Base-by-base conservation (phyloP, 2,329 filamentous ascomycete genomes). In the Lojkania enalia region DNA sequence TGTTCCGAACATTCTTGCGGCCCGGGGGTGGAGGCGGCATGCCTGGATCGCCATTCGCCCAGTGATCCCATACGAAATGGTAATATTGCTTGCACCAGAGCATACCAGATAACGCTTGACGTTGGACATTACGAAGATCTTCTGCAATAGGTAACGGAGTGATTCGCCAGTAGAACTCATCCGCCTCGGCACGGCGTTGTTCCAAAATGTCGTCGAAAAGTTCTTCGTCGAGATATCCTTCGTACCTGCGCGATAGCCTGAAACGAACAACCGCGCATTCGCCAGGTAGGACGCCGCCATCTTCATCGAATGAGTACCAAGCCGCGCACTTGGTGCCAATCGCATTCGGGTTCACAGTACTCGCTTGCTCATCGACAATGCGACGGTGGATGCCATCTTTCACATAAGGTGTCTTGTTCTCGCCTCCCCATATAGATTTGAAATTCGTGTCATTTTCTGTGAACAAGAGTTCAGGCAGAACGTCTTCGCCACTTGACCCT, bases 81-180 rank as follows among this genome's bases (percentile, higher is more conserved):
- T 97, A 97, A 72, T 90, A 89, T 69, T 97, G 92, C 71, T 97
- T 97, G 52, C 87, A 95, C 92, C 92, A 97, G 80, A 97, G 86
- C 92, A 97, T 97, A 42, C 94, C 92, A 0, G 91, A 85, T 55
- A 96, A 87, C 3, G 92, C 94, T 69, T 96, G 91, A 57, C 92
- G 83, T 72, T 97, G 94, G 57, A 97, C 94, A 70, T 95, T 96
- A 57, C 91, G 86, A 47, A 96, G 78, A 64, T 97, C 92, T 37
- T 97, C 91, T 0, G 88, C 81, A 86, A 96, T 95, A 2, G 91
- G 92, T 29, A 96, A 78, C 2, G 92, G 92, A 71, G 90, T 96
- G 69, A 97, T 86, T 47, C 88, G 83, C 74, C 86, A 94, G 76
- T 95, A 97, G 69, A 97, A 97, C 50, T 97, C 91, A 66, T 97